Percentiles rank a stretch among this genome's conserved stretches.
Conservation (phyloP, 768 basidiomycete genomes). For the Lactarius hengduanensis region DNA sequence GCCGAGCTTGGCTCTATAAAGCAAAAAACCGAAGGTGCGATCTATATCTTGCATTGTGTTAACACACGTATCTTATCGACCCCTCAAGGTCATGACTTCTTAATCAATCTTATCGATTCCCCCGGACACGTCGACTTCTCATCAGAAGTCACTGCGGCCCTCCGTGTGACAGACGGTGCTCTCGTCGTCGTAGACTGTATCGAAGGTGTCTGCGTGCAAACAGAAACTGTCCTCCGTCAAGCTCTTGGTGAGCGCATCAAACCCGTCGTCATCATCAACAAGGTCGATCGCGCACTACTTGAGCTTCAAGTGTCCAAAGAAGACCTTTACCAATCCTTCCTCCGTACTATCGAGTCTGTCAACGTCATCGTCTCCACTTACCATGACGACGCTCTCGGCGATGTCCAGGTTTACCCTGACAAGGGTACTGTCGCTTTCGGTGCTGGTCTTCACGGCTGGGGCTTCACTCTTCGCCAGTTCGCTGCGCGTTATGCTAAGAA, state of each 20-base stretch:
- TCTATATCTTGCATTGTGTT: constrained; percentile 18
- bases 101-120: constrained; percentile 99
- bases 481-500: constrained; percentile 93
- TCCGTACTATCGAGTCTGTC: constrained; percentile 93
- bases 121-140: constrained; percentile 99
- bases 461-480: constrained; percentile 98
- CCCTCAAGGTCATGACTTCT: constrained; percentile 79
- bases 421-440: constrained; percentile 98
- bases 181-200: constrained; percentile 99
- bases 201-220: constrained; percentile 99
- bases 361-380: constrained; percentile 99
- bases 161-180: constrained; percentile 99
- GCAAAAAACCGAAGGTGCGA: constrained; percentile 89
- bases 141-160: constrained; percentile 98
- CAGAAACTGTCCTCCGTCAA: constrained; percentile 98
- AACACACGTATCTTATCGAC: constrained; percentile 16
- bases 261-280: constrained; percentile 99
- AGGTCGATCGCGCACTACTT: constrained; percentile 98
- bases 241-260: constrained; percentile 98
- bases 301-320: constrained; percentile 98
- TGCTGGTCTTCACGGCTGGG: constrained; percentile 99
- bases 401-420: constrained; percentile 99
- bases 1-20: constrained; percentile 82
- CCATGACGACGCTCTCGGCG: constrained; percentile 89
- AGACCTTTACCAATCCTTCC: constrained; percentile 96